Percentiles rank a stretch among this genome's conserved stretches.
Evolutionary conservation across 441 rosid genomes (phyloP).

Genomic region (Euphorbia corollata): DNA sequence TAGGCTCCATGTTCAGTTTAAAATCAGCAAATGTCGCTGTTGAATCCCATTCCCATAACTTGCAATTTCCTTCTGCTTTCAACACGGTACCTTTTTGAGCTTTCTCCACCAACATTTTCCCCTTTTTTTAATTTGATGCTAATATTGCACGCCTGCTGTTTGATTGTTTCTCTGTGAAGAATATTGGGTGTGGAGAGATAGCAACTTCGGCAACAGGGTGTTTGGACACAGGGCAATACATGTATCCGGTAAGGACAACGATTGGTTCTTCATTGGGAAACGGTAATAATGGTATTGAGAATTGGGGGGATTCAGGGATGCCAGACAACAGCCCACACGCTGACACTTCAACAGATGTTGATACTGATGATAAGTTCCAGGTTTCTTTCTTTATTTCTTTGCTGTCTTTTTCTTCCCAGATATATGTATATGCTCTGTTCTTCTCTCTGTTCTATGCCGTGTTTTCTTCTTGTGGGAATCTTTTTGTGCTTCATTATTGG

Average conservation of each 20-base stretch:
- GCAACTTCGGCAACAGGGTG: constrained; percentile 45
- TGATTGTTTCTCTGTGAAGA: constrained; percentile 23
- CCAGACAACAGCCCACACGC: constrained; percentile 89
- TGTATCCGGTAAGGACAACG: constrained; percentile 48
- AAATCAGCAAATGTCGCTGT: constrained; percentile 51
- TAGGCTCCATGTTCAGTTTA: constrained; percentile 50
- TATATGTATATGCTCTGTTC: constrained; percentile 16
- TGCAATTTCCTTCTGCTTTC: constrained; percentile 47
- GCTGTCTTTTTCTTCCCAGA: constrained; percentile 17
- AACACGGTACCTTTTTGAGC: constrained; percentile 74
- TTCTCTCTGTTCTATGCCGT: neutral
- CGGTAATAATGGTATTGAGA: too few relatives aligned
- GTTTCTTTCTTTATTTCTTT: constrained; percentile 49
- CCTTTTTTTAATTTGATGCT: constrained; percentile 9
- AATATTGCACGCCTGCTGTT: neutral
- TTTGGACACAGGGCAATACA: constrained; percentile 67
- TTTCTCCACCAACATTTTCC: constrained; percentile 14
- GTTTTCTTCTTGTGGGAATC: constrained; percentile 17
- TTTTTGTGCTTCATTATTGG: constrained; percentile 17
- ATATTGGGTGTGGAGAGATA: constrained; percentile 41
- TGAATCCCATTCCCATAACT: constrained; percentile 39
- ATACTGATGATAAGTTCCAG: constrained; percentile 79
- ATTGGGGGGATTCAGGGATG: constrained; percentile 82
- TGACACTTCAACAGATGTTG: constrained; percentile 93
- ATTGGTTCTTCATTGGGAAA: constrained; percentile 42